Conservation (phyloP, 2,329 filamentous ascomycete species). For the Calcarisporium arbuscula region DNA sequence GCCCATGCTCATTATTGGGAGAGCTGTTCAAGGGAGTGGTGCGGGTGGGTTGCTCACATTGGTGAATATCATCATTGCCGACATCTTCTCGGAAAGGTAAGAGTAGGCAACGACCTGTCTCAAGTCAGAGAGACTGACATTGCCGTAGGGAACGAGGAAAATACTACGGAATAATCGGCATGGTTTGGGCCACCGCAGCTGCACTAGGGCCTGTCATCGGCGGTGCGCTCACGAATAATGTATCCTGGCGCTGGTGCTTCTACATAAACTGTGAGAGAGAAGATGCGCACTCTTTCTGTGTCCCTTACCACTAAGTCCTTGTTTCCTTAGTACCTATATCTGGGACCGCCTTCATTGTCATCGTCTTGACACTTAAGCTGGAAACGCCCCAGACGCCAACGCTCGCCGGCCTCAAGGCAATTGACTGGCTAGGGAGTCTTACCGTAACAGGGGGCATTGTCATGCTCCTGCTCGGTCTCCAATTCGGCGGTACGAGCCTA, state of each 20-base stretch:
- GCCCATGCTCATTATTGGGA: constrained; percentile 38
- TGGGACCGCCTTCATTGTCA: too few relatives aligned
- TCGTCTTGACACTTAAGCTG: too few relatives aligned
- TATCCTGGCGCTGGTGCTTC: constrained; percentile 23
- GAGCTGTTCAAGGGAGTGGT: constrained; percentile 35
- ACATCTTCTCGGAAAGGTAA: constrained; percentile 40
- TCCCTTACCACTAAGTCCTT: too few relatives aligned
- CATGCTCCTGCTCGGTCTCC: constrained; percentile 22
- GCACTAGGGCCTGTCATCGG: constrained; percentile 54
- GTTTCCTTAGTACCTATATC: too few relatives aligned
- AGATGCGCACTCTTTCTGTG: too few relatives aligned
- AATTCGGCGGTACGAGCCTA: constrained; percentile 31
- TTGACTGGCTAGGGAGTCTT: constrained; percentile 35
- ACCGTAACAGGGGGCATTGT: constrained; percentile 30
- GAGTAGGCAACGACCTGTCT: too few relatives aligned
- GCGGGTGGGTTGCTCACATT: constrained; percentile 22
- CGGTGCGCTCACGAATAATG: constrained; percentile 42
- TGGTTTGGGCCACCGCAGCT: constrained; percentile 57
- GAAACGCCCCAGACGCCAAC: constrained; percentile 9
- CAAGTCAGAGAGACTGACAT: too few relatives aligned
- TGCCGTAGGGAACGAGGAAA: constrained; percentile 32
- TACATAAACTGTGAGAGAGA: constrained; percentile 15
- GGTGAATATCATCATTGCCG: constrained; percentile 28
- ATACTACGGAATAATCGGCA: constrained; percentile 55
- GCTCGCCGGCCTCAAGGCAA: constrained; percentile 12